Evolutionary conservation across 2,329 filamentous ascomycete species (phyloP), one percentile per base, ranked within the genome.

Genomic region (Trichoderma sp.): DNA sequence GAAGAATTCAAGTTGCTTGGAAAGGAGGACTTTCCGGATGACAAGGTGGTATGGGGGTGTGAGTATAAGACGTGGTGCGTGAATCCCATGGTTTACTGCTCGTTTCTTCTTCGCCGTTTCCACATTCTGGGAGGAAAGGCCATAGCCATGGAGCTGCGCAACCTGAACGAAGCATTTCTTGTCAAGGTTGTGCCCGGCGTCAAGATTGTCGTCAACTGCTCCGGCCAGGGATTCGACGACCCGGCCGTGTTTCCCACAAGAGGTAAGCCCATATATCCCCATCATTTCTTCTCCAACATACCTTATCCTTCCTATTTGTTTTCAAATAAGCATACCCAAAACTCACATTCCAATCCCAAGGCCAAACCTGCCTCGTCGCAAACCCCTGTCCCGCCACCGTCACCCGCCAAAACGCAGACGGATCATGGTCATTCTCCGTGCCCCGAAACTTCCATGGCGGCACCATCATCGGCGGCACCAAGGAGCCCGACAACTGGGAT

Each of bases 391-490:
- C 73, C 22, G 77, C 73, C 5, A 82, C 80, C 4, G 78, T 89
- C 34, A 89, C 87, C 6, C 80, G 85, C 60, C 85, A 89, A 71
- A 84, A 86, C 71, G 78, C 80, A 0, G 85, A 89, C 76, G 87
- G 87, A 0, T 83, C 80, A 9, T 90, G 87, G 86, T 83, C 84
- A 0, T 90, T 90, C 70, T 83, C 84, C 54, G 86, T 91, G 6
- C 87, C 89, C 1, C 83, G 89, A 2, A 84, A 83, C 9, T 84
- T 88, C 29, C 80, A 85, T 37, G 88, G 88, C 3, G 89, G 89
- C 3, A 90, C 88, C 0, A 80, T 91, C 45, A 84, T 91, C 22
- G 89, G 89, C 5, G 89, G 89, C 0, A 91, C 88, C 10, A 90
- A 89, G 74, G 84, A 90, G 73, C 81, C 83, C 1, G 78, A 84